Evolutionary conservation across 1,139 yeast species (phyloP).

Genomic region (Yamadazyma jaroonii): DNA sequence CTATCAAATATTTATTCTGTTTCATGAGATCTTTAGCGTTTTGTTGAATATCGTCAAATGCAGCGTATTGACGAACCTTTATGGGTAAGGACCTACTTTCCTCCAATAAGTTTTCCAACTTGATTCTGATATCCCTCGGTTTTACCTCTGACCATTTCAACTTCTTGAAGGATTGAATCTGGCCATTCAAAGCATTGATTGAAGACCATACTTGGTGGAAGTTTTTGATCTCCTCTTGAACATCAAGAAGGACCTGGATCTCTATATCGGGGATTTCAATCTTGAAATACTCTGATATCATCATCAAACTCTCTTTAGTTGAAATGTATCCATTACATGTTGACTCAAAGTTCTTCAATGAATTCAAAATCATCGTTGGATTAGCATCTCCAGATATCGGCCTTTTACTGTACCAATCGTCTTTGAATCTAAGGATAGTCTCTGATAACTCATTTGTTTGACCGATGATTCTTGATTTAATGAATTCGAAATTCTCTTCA

Average conservation of each 20-base stretch:
- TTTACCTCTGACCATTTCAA: conserved; percentile 52
- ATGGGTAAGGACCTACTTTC: conserved; percentile 54
- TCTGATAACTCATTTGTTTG: conserved; percentile 41
- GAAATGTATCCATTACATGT: conserved; percentile 16
- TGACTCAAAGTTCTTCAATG: conserved; percentile 43
- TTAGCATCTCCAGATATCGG: conserved; percentile 35
- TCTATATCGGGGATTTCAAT: conserved; percentile 11
- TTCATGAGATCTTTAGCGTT: conserved; percentile 41
- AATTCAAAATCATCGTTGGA: conserved; percentile 52
- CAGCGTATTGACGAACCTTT: conserved; percentile 63
- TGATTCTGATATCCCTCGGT: conserved; percentile 44
- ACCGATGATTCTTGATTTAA: conserved; percentile 39
- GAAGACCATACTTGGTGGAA: conserved; percentile 66
- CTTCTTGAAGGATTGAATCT: conserved; percentile 41
- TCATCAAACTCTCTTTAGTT: conserved; percentile 21
- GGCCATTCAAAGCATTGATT: conserved; percentile 54
- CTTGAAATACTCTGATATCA: conserved; percentile 39
- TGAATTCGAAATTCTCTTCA: conserved; percentile 39
- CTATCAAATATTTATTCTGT: conserved; percentile 39
- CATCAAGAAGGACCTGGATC: conserved; percentile 24
- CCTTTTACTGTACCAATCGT: conserved; percentile 33
- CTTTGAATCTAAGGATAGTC: conserved; percentile 20
- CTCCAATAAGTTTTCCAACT: conserved; percentile 51
- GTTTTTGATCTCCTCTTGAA: conserved; percentile 54
- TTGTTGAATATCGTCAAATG: conserved; percentile 59